Evolutionary conservation across 371 early-diverging fungal genomes (phyloP), one percentile per base, ranked within the genome.

Genomic region (Circinella minor): DNA sequence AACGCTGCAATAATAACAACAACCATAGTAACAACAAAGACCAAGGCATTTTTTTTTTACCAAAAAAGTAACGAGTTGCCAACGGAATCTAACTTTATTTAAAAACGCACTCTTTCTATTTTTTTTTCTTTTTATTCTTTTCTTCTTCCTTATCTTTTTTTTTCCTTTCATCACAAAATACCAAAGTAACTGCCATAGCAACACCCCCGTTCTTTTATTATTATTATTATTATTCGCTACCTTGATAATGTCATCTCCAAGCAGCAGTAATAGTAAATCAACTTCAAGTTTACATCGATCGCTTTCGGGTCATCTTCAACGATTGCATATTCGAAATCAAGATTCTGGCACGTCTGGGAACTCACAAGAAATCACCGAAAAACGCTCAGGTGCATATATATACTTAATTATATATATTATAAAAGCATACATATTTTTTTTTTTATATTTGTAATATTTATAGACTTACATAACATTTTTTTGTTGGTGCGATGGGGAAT

Each of bases 281-380:
- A 73, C 73, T 65, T 78, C 78, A 15, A 74, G 77, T 63, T 67
- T 82, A 48, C 76, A 78, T 46, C 66, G 83, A 74, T 80, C 81
- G 4, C 75, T 82, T 13, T 82, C 83, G 14, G 77, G 77, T 63
- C 83, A 82, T 82, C 76, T 82, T 27, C 81, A 80, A 70, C 71
- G 76, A 38, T 72, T 80, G 6, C 75, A 80, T 63, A 73, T 82
- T 49, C 79, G 80, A 47, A 73, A 76, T 39, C 73, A 79, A 34
- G 74, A 72, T 65, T 57, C 70, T 43, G 46, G 37, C 36, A 39
- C 60, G 38, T 27, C 67, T 15, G 39, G 43, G 4, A 67, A 20
- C 36, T 36, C 68, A 36, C 65, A 65, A 54, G 66, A 68, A 62
- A 43, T 62, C 65, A 55, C 61, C 51, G 71, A 74, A 36, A 74